Evolutionary conservation across 2,329 filamentous ascomycete species (phyloP).

Genomic region (Fusarium sp.): DNA sequence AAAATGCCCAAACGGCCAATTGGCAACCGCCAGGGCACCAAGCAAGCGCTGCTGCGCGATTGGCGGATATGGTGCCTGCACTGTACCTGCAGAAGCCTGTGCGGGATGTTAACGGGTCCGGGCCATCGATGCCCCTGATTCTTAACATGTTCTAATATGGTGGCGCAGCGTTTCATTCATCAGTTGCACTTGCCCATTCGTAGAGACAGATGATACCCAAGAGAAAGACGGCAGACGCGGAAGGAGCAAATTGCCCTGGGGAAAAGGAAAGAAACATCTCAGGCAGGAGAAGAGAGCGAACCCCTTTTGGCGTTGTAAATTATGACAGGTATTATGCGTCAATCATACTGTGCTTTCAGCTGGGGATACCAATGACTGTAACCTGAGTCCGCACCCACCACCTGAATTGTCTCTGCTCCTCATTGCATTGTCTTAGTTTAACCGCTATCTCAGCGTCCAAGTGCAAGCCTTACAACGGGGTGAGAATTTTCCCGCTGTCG

Average conservation of each 20-base stretch:
- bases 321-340: slow-evolving; percentile 3
- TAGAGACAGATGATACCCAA: slow-evolving; percentile 29
- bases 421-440: background rate
- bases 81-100: slow-evolving; percentile 38
- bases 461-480: slow-evolving; percentile 13
- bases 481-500: background rate
- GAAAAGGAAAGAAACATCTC: slow-evolving; percentile 16
- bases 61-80: slow-evolving; percentile 33
- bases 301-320: slow-evolving; percentile 10
- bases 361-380: background rate
- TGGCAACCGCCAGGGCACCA: background rate
- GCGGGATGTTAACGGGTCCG: slow-evolving; percentile 6
- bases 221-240: slow-evolving; percentile 14
- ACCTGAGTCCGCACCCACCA: slow-evolving; percentile 5
- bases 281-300: background rate
- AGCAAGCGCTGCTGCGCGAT: slow-evolving; percentile 27
- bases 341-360: background rate
- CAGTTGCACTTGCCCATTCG: slow-evolving; percentile 29
- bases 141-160: slow-evolving; percentile 37
- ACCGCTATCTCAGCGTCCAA: slow-evolving; percentile 6
- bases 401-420: background rate
- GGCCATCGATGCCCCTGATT: slow-evolving; percentile 21
- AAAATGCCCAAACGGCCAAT: slow-evolving; percentile 1
- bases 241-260: slow-evolving; percentile 7
- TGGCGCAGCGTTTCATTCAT: slow-evolving; percentile 42